Conservation (phyloP, 352 stramenopile genomes). For the Plasmopara halstedii region DNA sequence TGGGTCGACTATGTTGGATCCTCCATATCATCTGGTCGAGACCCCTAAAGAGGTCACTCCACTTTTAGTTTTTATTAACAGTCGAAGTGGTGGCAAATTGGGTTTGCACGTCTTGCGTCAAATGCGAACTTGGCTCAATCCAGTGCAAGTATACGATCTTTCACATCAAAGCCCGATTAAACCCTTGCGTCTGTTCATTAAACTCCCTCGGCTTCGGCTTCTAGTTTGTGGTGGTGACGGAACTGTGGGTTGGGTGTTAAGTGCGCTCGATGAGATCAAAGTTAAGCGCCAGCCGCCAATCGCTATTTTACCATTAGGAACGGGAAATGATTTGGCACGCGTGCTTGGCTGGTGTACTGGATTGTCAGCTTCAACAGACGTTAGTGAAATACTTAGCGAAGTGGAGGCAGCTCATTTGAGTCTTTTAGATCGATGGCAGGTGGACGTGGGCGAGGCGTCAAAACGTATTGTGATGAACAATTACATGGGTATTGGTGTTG, state of each 20-base stretch:
- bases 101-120: constrained; percentile 89
- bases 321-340: constrained; percentile 92
- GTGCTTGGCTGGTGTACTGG: constrained; percentile 91
- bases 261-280: constrained; percentile 62
- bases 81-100: constrained; percentile 89
- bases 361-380: constrained; percentile 60
- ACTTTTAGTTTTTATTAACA: constrained; percentile 94
- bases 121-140: constrained; percentile 90
- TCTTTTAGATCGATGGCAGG: constrained; percentile 66
- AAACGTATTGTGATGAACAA: constrained; percentile 72
- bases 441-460: constrained; percentile 54
- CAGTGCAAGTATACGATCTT: constrained; percentile 94
- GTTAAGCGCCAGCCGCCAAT: constrained; percentile 82
- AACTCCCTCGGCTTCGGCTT: constrained; percentile 83
- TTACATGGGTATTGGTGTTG: constrained; percentile 82
- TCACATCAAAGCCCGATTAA: constrained; percentile 88
- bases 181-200: constrained; percentile 86
- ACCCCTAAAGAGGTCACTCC: constrained; percentile 41
- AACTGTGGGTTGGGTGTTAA: constrained; percentile 89
- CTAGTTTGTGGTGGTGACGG: constrained; percentile 93
- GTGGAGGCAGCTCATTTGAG: constrained; percentile 69
- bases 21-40: constrained; percentile 54
- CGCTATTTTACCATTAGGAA: constrained; percentile 92
- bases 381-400: constrained; percentile 62
- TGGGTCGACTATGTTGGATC: background rate